Evolutionary conservation across 75 land plant species (phyloP).

Genomic region (Ceratopteris richardii): DNA sequence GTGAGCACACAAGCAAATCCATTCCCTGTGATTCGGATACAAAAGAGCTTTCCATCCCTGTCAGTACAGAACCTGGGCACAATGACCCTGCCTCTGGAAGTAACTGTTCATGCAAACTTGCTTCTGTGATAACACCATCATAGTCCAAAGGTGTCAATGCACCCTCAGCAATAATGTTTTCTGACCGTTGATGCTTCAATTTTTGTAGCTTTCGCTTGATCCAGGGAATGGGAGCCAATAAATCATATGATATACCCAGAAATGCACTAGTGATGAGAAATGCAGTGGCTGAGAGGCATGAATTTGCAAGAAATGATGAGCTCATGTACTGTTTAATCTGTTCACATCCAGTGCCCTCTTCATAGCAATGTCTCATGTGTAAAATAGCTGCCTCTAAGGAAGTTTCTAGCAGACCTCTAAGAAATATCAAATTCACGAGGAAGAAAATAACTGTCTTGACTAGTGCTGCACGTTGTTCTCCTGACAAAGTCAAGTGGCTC

Average conservation of each 20-base stretch:
- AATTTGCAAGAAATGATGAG: conserved; percentile 62
- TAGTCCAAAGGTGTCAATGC: background rate
- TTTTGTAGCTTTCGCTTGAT: conserved; percentile 61
- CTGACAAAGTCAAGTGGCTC: conserved; percentile 70
- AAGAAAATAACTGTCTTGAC: conserved; percentile 84
- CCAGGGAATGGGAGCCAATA: conserved; percentile 86
- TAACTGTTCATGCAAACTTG: conserved; percentile 37
- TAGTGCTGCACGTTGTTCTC: conserved; percentile 79
- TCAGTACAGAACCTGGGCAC: background rate
- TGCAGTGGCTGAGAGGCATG: conserved; percentile 79
- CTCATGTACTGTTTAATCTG: conserved; percentile 77
- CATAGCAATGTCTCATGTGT: conserved; percentile 64
- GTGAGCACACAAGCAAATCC: conserved; percentile 20
- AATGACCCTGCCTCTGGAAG: conserved; percentile 24
- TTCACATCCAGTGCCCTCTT: conserved; percentile 78
- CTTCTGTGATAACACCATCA: conserved; percentile 6
- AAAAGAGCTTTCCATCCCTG: conserved; percentile 14
- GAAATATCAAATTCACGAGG: conserved; percentile 71
- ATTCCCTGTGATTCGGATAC: conserved; percentile 38
- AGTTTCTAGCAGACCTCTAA: conserved; percentile 74
- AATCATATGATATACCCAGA: conserved; percentile 77
- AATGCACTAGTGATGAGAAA: conserved; percentile 80
- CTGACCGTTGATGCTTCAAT: conserved; percentile 13
- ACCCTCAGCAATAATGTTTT: background rate
- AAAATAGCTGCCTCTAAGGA: conserved; percentile 62